Conservation (phyloP, 345 rosid genomes). For the Noccaea caerulescens region DNA sequence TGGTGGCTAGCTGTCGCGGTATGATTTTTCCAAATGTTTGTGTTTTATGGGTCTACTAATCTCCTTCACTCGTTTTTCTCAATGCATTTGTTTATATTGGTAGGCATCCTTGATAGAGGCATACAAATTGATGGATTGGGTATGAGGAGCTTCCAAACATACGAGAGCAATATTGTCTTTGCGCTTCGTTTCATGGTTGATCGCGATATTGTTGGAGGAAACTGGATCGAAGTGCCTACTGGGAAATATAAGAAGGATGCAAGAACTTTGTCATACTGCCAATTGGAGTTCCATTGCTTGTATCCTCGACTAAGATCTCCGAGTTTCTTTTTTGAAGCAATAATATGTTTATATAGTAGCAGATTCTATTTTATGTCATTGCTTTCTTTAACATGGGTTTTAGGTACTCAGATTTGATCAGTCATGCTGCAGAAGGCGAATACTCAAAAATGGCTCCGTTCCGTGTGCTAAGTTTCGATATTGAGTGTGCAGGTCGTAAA, state of each 20-base stretch:
- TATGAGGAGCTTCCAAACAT: conserved; percentile 86
- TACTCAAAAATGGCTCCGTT: conserved; percentile 99
- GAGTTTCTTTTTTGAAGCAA: conserved; percentile 19
- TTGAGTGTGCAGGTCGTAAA: conserved; percentile 98
- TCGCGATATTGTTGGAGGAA: conserved; percentile 86
- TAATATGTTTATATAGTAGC: conserved; percentile 13
- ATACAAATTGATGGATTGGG: conserved; percentile 94
- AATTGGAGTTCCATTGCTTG: conserved; percentile 93
- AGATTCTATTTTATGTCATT: conserved; percentile 9
- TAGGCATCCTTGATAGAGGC: conserved; percentile 96
- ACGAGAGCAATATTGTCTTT: conserved; percentile 91
- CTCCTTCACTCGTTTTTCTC: neutral
- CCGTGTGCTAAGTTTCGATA: conserved; percentile 95
- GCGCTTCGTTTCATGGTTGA: conserved; percentile 98
- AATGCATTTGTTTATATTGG: conserved; percentile 28
- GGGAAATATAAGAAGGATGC: conserved; percentile 75
- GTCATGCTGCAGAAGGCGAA: conserved; percentile 90
- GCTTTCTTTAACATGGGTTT: conserved; percentile 49
- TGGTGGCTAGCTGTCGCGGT: conserved; percentile 95
- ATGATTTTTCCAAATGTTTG: conserved; percentile 35
- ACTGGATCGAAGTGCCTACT: conserved; percentile 94
- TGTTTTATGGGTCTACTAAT: conserved; percentile 21
- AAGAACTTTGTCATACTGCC: conserved; percentile 75
- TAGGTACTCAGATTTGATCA: conserved; percentile 80
- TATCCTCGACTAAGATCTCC: conserved; percentile 56